These are phyloP conservation scores for Colletotrichum destructivum DNA, from an alignment of 2,329 filamentous ascomycete species.

Conservation along the genomic window DNA sequence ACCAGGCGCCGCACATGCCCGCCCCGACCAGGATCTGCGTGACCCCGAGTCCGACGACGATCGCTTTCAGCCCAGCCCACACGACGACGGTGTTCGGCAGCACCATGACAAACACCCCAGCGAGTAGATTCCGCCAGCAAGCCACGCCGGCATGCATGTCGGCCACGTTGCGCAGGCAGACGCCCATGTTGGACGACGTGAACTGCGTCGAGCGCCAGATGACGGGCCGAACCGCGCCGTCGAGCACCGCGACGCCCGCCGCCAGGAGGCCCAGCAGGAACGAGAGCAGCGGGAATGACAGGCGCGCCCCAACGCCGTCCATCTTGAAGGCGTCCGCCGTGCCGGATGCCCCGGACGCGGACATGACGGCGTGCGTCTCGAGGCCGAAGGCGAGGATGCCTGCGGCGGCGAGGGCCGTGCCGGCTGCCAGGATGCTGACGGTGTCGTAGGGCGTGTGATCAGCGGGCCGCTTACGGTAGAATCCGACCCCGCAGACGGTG, in stretches of 20 bases:
- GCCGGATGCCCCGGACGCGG: conserved; percentile 49
- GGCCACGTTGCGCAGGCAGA: conserved; percentile 61
- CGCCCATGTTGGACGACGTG: conserved; percentile 62
- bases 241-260: conserved; percentile 57
- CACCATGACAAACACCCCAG: conserved; percentile 61
- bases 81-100: conserved; percentile 54
- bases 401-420: conserved; percentile 56
- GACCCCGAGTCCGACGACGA: conserved; percentile 59
- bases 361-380: conserved; percentile 56
- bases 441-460: conserved; percentile 53
- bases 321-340: conserved; percentile 47
- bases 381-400: conserved; percentile 64
- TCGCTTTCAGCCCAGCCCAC: conserved; percentile 53
- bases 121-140: conserved; percentile 57
- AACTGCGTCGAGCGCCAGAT: conserved; percentile 65
- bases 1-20: conserved; percentile 56
- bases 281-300: conserved; percentile 59
- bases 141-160: conserved; percentile 64
- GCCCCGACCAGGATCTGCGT: conserved; percentile 58
- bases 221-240: conserved; percentile 58
- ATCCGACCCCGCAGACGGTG: conserved; percentile 51
- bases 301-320: conserved; percentile 47
- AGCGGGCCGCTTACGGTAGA: conserved; percentile 50
- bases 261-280: conserved; percentile 65
- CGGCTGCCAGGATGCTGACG: conserved; percentile 53